Conservation (phyloP, 768 basidiomycete species). For the Boletus rubescentipes region DNA sequence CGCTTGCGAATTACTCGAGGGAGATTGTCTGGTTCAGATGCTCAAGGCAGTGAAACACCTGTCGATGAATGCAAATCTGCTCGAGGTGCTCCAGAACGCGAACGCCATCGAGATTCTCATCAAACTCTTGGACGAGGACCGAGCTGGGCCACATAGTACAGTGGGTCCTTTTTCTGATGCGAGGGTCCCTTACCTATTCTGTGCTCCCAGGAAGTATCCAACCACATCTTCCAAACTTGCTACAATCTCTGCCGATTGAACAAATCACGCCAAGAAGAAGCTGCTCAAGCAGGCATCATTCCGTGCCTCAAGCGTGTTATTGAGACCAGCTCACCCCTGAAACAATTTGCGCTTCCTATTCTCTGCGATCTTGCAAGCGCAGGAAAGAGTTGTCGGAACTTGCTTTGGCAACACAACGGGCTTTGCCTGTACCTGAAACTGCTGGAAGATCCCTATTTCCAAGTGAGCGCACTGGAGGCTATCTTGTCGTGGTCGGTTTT, state of each 20-base stretch:
- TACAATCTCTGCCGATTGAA: conserved; percentile 95
- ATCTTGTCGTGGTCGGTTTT: conserved; percentile 77
- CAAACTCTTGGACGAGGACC: conserved; percentile 77
- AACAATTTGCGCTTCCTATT: conserved; percentile 96
- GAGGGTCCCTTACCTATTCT: not conserved
- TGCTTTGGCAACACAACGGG: conserved; percentile 95
- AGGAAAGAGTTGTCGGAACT: conserved; percentile 85
- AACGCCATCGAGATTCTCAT: conserved; percentile 93
- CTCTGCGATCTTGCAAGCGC: conserved; percentile 95
- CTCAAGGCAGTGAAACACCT: conserved; percentile 96
- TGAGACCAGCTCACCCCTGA: conserved; percentile 84
- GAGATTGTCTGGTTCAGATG: conserved; percentile 85
- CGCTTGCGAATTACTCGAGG: conserved; percentile 83
- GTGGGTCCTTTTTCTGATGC: conserved; percentile 43
- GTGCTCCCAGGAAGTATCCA: conserved; percentile 81
- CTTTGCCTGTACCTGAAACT: conserved; percentile 75
- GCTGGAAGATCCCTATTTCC: conserved; percentile 85
- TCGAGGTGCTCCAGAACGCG: conserved; percentile 94
- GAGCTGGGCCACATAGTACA: conserved; percentile 74
- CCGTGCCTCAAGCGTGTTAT: conserved; percentile 90
- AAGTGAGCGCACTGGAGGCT: conserved; percentile 88
- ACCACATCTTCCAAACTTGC: conserved; percentile 96
- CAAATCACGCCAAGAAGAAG: conserved; percentile 94
- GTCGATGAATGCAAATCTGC: conserved; percentile 86
- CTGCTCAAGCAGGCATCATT: conserved; percentile 92